Evolutionary conservation across 371 early-diverging fungal genomes (phyloP), one percentile per base, ranked within the genome.

Genomic region (Batkoa obscura): DNA sequence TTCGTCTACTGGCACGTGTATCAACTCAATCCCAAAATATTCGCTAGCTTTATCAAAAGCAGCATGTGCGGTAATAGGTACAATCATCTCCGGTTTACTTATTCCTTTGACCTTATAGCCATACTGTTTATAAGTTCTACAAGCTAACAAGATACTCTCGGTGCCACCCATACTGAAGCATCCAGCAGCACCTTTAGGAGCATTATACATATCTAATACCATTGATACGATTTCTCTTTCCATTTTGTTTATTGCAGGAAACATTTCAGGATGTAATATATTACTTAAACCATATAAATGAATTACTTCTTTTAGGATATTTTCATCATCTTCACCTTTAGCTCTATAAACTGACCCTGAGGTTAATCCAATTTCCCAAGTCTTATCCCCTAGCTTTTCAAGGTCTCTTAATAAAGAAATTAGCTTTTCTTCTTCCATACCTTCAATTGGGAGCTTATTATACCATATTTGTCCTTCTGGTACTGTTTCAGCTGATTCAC

Each of bases 91-190:
- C 37, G 94, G 94, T 47, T 82, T 69, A 6, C 75, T 78, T 48
- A 95, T 81, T 5, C 89, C 89, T 50, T 84, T 78, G 50, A 69
- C 49, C 37, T 72, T 73, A 45, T 66, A 66, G 36, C 79, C 87
- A 80, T 76, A 76, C 41, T 90, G 88, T 49, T 89, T 80, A 66
- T 88, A 85, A 0, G 91, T 73, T 65, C 87, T 86, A 68, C 87
- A 81, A 9, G 91, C 86, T 93, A 95, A 91, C 36, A 95, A 67
- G 51, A 95, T 83, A 62, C 83, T 81, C 64, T 95, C 96, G 13
- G 94, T 90, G 36, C 96, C 96, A 45, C 96, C 96, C 43, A 89
- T 87, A 4, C 94, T 94, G 68, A 93, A 85, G 32, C 78, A 78
- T 38, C 87, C 87, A 63, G 82, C 82, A 30, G 81, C 84, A 13